Base-by-base conservation (phyloP, 2,329 filamentous ascomycete genomes). In the Xylariomycetidae sp. region DNA sequence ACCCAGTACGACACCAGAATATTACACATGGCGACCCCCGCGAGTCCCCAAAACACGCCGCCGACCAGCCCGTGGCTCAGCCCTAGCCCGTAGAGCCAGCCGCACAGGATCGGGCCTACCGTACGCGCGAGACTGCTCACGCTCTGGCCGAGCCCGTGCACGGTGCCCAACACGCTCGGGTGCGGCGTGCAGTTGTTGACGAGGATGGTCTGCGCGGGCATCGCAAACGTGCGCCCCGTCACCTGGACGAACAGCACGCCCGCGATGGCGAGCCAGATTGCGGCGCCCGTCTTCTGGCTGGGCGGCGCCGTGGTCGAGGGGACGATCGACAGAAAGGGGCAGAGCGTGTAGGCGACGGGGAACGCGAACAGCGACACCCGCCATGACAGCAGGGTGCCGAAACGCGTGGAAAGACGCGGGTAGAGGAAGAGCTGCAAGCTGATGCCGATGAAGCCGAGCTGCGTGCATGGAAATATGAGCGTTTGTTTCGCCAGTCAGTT, bases 381-480 rank as follows among this genome's bases (percentile, higher is more conserved):
- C 69, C 82, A 88, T 27, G 78, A 80, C 5, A 67, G 66, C 33
- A 88, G 61, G 2, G 82, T 83, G 20, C 85, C 86, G 2, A 87
- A 70, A 3, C 72, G 72, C 2, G 69, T 64, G 29, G 85, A 85
- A 13, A 88, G 62, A 18, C 62, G 61, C 2, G 85, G 85, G 52
- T 89, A 90, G 8, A 87, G 61, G 31, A 84, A 65, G 9, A 88
- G 70, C 54, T 88, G 84, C 28, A 92, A 66, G 0, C 69, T 63
- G 23, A 92, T 82, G n/a, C 87, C 87, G 27, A 90, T 78, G 30
- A 76, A 61, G 7, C 86, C 87, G 12, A n/a, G n/a, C n/a, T n/a
- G n/a, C n/a, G n/a, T n/a, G n/a, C n/a, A n/a, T n/a, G n/a, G n/a
- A n/a, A n/a, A n/a, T n/a, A n/a, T n/a, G n/a, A n/a, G n/a, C n/a